phyloP scores from a whole-genome alignment of 495 filamentous ascomycete species.

The Aspergillus diversus region DNA sequence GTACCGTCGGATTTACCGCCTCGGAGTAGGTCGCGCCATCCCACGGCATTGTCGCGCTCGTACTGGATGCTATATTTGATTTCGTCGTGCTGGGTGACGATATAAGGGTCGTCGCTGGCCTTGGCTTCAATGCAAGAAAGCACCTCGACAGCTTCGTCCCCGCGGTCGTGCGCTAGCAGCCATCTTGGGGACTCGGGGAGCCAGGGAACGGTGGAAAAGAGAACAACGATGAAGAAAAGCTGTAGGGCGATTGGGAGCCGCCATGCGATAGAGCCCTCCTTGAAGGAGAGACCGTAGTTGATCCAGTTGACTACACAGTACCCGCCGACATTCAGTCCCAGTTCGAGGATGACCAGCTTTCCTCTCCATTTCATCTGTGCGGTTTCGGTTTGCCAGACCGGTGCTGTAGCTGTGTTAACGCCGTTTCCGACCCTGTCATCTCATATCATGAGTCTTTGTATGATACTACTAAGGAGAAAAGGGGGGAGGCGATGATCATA shows the following conservation, averaged over 20 bases:
- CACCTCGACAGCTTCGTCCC: constrained; percentile 45
- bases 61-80: constrained; percentile 47
- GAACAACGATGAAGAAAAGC: constrained; percentile 54
- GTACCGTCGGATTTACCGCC: constrained; percentile 28
- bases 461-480: too few relatives aligned
- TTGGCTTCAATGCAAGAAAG: constrained; percentile 48
- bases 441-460: too few relatives aligned
- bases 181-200: constrained; percentile 58
- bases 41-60: constrained; percentile 42
- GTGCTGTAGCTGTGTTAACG: constrained; percentile 64
- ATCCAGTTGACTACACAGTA: constrained; percentile 60
- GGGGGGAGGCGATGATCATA: neutral
- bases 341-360: constrained; percentile 61
- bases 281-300: constrained; percentile 58
- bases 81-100: constrained; percentile 41
- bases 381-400: constrained; percentile 68
- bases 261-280: constrained; percentile 50
- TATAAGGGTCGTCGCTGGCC: constrained; percentile 42
- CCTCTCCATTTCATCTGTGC: constrained; percentile 62
- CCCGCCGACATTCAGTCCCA: constrained; percentile 63
- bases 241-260: constrained; percentile 57
- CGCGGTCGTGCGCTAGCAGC: constrained; percentile 43
- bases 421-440: neutral
- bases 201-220: constrained; percentile 55
- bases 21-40: constrained; percentile 46